Evolutionary conservation across 2,329 filamentous ascomycete genomes (phyloP), one percentile per base, ranked within the genome.

Genomic region (Fusarium sulawesiense): DNA sequence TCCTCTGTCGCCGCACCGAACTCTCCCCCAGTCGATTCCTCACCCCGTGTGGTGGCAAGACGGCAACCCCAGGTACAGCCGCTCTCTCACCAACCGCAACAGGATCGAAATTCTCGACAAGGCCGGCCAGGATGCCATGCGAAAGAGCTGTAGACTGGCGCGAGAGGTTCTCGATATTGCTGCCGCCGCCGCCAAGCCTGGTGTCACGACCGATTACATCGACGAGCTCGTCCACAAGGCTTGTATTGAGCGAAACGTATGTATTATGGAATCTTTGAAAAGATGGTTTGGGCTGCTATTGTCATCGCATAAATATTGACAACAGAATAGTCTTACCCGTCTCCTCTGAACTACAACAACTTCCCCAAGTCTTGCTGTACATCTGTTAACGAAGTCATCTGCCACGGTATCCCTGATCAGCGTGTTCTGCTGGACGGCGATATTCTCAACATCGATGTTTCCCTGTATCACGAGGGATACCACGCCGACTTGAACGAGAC

Each of bases 301-400:
- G 32, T 20, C n/a, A 34, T 40, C 20, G 14, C 10, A 37, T 37
- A 12, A 71, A 63, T 40, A 50, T 41, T 58, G 30, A 61, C 59
- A 16, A 16, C 50, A 16, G 41, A 30, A 32, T 68, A 98, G 94
- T 92, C 94, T 12, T 98, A 98, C 79, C 95, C 95, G 0, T 98
- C 95, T 1, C 94, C 95, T 2, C 85, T 98, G 34, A 98, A 98
- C 83, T 98, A 98, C 83, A 92, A 93, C 84, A 86, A 94, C 80
- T 99, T 98, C 82, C 96, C 96, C 71, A 99, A 99, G 83, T 99
- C 96, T 0, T 93, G 98, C 68, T 99, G 96, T 82, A 98, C 95
- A 5, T 98, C 95, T 4, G 83, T 93, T 51, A 99, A 99, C 84
- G 96, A 99, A 82, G 92, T 97, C 70, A 98, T 99, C 80, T 99